phyloP scores from a whole-genome alignment of 1,284 basidiomycete genomes.

The Naganishia sp. region DNA sequence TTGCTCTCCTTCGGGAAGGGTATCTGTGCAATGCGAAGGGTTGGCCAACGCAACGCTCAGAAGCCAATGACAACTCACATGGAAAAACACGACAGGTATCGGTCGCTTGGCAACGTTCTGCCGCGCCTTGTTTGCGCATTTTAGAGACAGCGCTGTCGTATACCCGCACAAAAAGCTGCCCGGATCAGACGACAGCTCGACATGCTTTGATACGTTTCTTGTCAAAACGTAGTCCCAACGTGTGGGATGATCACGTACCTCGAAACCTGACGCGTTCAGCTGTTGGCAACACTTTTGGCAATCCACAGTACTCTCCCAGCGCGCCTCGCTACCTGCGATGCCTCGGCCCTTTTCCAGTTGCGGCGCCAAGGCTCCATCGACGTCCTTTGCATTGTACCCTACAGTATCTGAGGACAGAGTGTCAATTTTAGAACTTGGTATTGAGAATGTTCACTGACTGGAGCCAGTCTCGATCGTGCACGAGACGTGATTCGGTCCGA shows the following conservation, averaged over 20 bases:
- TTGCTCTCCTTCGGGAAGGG: not conserved
- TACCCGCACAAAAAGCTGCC: constrained; percentile 18
- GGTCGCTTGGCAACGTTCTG: not conserved
- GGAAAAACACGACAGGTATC: constrained; percentile 12
- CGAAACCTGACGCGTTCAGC: constrained; percentile 8
- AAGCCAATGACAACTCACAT: constrained; percentile 5
- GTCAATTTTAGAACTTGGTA: not conserved
- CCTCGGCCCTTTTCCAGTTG: constrained; percentile 1
- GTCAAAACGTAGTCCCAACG: not conserved
- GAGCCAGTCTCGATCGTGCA: constrained; percentile 24
- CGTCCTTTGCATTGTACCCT: constrained; percentile 8
- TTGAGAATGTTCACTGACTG: not conserved
- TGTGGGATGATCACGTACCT: not conserved
- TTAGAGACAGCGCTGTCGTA: constrained; percentile 12
- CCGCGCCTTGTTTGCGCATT: not conserved
- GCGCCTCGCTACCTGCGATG: not conserved
- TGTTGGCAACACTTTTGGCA: constrained; percentile 10
- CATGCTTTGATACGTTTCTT: not conserved
- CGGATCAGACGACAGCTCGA: constrained; percentile 18
- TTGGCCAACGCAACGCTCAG: not conserved
- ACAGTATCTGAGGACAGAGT: not conserved
- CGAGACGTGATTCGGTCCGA: not conserved
- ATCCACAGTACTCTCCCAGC: constrained; percentile 17
- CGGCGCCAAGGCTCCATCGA: constrained; percentile 19
- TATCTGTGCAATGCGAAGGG: not conserved